Evolutionary conservation across 345 rosid species (phyloP), one percentile per base, ranked within the genome.

Genomic region (Syzygium grande): DNA sequence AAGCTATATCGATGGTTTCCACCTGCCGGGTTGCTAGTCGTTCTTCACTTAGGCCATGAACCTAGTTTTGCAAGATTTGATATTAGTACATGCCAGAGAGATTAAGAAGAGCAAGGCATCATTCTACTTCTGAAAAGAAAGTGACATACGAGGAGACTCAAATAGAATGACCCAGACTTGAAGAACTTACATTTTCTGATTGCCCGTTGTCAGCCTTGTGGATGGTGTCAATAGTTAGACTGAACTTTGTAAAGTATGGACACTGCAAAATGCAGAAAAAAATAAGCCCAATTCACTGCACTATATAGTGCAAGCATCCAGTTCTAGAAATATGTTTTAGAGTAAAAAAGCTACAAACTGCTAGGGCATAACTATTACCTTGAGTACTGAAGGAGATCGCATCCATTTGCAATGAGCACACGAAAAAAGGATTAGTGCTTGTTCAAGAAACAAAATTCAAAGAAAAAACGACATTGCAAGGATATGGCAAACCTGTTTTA

Each of bases 181-280:
- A 87, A 80, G 54, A 89, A 88, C 97, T 91, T 87, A 95, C 97
- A 91, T 95, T 93, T 87, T 94, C 96, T 41, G 94, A 92, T 21
- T 84, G 89, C 78, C 95, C 96, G 41, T 91, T 93, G 86, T 95
- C 97, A 78, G 93, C 92, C 89, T 52, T 91, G 87, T 95, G 94
- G 85, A 95, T 55, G 16, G 97, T 95, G 87, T 95, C 96, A 84
- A 95, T 86, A 58, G 95, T 94, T 43, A 95, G 92, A 89, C 90
- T 87, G 87, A 94, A 95, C 87, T 94, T 94, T 87, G 93, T 89
- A 87, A 95, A 95, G 88, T 94, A 94, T 49, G 97, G 95, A 46
- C 97, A 95, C 97, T 95, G 93, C 90, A 93, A 89, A 63, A 89
- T 43, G 52, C 14, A 49, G 88, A 89, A 86, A 89, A 19, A 27